These are phyloP conservation scores for Fusarium transvaalense DNA, from an alignment of 2,329 filamentous ascomycete species.

Conservation along the genomic window DNA sequence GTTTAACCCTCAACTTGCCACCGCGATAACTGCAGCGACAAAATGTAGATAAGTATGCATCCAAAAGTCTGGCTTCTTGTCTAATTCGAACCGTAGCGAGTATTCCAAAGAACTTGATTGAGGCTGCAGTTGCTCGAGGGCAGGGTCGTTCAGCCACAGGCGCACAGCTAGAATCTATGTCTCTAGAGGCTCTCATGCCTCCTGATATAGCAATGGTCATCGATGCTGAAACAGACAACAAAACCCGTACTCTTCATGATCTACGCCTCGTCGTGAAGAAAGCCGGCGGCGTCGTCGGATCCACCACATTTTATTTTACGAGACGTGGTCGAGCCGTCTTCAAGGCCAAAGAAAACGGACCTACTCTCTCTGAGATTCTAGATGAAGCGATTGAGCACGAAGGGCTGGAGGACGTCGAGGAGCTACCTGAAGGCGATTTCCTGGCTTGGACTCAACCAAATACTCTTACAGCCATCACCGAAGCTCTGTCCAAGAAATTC, in stretches of 20 bases:
- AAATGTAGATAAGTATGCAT: constrained; percentile 65
- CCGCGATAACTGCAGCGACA: constrained; percentile 81
- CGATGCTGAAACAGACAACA: constrained; percentile 88
- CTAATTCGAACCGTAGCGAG: constrained; percentile 62
- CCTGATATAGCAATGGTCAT: constrained; percentile 82
- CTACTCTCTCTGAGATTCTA: constrained; percentile 79
- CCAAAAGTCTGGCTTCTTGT: background rate
- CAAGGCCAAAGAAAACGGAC: constrained; percentile 61
- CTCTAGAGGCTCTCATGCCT: constrained; percentile 84
- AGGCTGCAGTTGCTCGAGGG: constrained; percentile 86
- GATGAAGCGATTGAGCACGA: constrained; percentile 83
- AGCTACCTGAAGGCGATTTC: constrained; percentile 75
- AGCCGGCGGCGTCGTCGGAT: constrained; percentile 75
- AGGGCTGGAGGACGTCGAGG: constrained; percentile 80
- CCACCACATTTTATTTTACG: constrained; percentile 87
- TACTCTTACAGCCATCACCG: constrained; percentile 51
- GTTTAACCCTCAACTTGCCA: constrained; percentile 80
- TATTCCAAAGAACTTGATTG: constrained; percentile 86
- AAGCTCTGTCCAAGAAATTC: constrained; percentile 70
- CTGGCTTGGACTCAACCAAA: constrained; percentile 65
- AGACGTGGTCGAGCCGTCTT: constrained; percentile 82
- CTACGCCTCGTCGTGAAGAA: constrained; percentile 79
- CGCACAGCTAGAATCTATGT: constrained; percentile 79
- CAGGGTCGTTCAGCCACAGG: constrained; percentile 85
- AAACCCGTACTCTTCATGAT: constrained; percentile 78